Evolutionary conservation across 352 stramenopile species (phyloP), one percentile per base, ranked within the genome.

Genomic region (Phytopythium vexans): DNA sequence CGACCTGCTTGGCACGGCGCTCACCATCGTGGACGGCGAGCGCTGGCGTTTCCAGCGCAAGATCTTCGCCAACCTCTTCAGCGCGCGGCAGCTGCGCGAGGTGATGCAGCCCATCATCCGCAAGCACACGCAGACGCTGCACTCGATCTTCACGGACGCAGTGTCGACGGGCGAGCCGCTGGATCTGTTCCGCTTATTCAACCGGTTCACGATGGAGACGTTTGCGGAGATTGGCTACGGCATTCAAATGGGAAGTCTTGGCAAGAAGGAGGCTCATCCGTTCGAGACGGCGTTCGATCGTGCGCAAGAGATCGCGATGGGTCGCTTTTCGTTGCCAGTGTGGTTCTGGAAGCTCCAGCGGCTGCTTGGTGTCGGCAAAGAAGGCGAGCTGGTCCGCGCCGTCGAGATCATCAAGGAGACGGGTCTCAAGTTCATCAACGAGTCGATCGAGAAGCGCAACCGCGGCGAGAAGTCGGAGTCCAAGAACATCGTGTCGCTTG

Each of bases 61-160:
- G 47, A 65, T 54, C 3, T 68, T 75, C 53, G 86, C 72, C 42
- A 77, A 89, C 49, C 83, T 94, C 45, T 80, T 83, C 48, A 81
- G 53, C 49, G 52, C 64, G 44, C 67, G 68, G 32, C 55, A 68
- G 1, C 49, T 84, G 3, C 62, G 70, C 27, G 68, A 74, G 11
- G 60, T 67, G 44, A 78, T 83, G 73, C 66, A 49, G 41, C 54
- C 63, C 0, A 58, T 67, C 15, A 70, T 82, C 32, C 58, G 75
- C 33, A 55, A 58, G 6, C 65, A 79, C 46, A 61, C 59, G 41
- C 12, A 65, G 7, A 36, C 64, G 45, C 52, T 82, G 31, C 61
- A 75, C 32, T 47, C 57, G n/a, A 48, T 71, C 2, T 54, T 82
- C 14, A 32, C 56, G 2, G 56, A 66, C 8, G 58, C 54, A 10